Evolutionary conservation across 768 basidiomycete genomes (phyloP), one percentile per base, ranked within the genome.

Genomic region (Saitozyma podzolica): DNA sequence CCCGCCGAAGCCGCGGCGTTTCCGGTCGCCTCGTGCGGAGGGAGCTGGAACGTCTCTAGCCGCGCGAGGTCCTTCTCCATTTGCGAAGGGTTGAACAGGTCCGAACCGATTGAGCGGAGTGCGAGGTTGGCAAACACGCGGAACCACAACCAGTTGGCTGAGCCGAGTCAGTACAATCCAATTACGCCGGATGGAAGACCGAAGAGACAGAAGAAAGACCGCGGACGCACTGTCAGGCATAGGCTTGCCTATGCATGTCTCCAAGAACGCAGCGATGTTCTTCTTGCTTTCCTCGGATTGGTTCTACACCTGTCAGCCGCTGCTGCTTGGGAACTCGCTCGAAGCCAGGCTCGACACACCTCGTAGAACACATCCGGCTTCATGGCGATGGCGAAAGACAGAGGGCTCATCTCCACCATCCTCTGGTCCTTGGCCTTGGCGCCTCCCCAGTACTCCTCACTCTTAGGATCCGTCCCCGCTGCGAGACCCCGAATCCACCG

Each of bases 331-430:
- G 13, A 19, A 2, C 54, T 6, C 29, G 50, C 43, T 9, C n/a
- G 43, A 19, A 58, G 58, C 50, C 43, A 47, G 37, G 19, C 4
- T 8, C 5, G 42, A 53, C 76, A 61, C 51, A 75, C 76, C 45
- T 71, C 58, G 61, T 68, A 89, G 17, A 90, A 77, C 60, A 85
- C 82, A 65, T 89, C 85, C 42, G 83, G 83, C 1, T 86, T 86
- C 17, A 88, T 84, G 9, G 87, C 84, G 48, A 91, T 82, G 0
- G 87, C 82, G 75, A 87, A 91, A 5, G 88, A 88, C 66, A 89
- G 86, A 2, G 88, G 86, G 59, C 86, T 86, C 80, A 88, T 89
- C 75, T 89, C 89, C 1, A 90, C 89, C 89, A 90, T 91, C 47
- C 89, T 80, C 77, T 90, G 88, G 77, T 89, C 89, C 76, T 85